Percentiles rank a stretch among this genome's conserved stretches.
These are phyloP conservation scores for Brasilioporus rufonigricans DNA, from an alignment of 768 basidiomycete species.

Conservation along the genomic window DNA sequence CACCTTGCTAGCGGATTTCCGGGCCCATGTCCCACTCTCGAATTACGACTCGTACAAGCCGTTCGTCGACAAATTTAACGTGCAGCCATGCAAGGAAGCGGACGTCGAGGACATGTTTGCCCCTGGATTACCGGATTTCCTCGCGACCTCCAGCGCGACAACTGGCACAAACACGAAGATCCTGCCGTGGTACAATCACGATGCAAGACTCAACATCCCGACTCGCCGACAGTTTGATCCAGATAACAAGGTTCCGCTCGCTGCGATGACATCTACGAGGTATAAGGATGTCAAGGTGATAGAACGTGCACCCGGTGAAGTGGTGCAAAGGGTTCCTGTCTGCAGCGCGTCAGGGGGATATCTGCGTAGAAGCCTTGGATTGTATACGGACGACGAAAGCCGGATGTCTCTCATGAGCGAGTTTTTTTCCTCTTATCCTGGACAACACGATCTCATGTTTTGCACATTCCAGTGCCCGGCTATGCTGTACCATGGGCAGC, in stretches of 20 bases:
- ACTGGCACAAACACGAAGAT: constrained; percentile 13
- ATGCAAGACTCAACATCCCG: not conserved
- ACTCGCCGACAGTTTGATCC: not conserved
- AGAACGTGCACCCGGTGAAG: constrained; percentile 2
- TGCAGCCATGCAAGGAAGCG: constrained; percentile 16
- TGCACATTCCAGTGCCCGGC: constrained; percentile 8
- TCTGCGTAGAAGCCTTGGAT: constrained; percentile 9
- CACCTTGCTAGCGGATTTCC: constrained; percentile 7
- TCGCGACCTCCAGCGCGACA: constrained; percentile 14
- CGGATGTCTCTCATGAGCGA: not conserved
- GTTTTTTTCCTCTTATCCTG: not conserved
- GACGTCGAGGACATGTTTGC: constrained; percentile 19
- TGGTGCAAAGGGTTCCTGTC: constrained; percentile 9
- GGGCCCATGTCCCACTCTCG: constrained; percentile 4
- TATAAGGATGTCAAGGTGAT: constrained; percentile 7
- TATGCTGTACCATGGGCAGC: constrained; percentile 16
- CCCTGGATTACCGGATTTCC: constrained; percentile 16
- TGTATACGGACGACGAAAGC: constrained; percentile 9
- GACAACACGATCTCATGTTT: not conserved
- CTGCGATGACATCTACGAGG: not conserved
- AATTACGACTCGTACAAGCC: constrained; percentile 17
- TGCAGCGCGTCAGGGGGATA: not conserved
- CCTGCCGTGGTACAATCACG: constrained; percentile 10
- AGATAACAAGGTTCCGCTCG: not conserved
- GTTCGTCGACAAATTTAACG: constrained; percentile 13